phyloP scores from a whole-genome alignment of 169 alveolate genomes.

The Eimeria maxima region DNA sequence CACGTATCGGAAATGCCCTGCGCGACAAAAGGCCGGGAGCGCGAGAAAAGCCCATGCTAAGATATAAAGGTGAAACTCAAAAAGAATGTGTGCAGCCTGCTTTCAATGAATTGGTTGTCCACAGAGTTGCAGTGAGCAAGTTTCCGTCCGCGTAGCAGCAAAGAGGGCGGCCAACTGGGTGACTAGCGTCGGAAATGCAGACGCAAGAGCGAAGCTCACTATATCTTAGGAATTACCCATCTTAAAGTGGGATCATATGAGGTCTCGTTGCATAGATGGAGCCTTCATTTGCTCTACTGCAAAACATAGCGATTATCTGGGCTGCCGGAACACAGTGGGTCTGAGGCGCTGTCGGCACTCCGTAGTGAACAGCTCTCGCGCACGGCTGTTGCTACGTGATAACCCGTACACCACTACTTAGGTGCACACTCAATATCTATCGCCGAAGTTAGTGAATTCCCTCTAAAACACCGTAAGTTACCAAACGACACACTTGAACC shows the following conservation, averaged over 20 bases:
- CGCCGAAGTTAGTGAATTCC: not conserved
- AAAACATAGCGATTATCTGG: not conserved
- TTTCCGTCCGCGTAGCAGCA: not conserved
- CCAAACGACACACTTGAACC: not conserved
- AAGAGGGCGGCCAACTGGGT: not conserved
- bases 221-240: not conserved
- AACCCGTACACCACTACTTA: not conserved
- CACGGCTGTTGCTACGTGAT: not conserved
- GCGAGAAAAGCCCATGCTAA: not conserved
- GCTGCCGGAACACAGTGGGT: not conserved
- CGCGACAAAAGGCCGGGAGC: not conserved
- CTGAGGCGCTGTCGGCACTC: slow-evolving; percentile 24
- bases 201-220: not conserved
- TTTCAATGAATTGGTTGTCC: not conserved
- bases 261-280: not conserved
- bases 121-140: not conserved
- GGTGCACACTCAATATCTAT: not conserved
- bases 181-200: not conserved
- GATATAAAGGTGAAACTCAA: not conserved
- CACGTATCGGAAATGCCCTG: slow-evolving; percentile 12
- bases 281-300: not conserved
- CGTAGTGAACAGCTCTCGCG: not conserved
- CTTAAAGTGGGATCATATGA: not conserved
- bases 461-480: not conserved
- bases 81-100: not conserved